Percentiles rank a stretch among this genome's conserved stretches.
These are phyloP conservation scores for Umbelopsis sp. DNA, from an alignment of 192 early-diverging fungal genomes.

Conservation along the genomic window DNA sequence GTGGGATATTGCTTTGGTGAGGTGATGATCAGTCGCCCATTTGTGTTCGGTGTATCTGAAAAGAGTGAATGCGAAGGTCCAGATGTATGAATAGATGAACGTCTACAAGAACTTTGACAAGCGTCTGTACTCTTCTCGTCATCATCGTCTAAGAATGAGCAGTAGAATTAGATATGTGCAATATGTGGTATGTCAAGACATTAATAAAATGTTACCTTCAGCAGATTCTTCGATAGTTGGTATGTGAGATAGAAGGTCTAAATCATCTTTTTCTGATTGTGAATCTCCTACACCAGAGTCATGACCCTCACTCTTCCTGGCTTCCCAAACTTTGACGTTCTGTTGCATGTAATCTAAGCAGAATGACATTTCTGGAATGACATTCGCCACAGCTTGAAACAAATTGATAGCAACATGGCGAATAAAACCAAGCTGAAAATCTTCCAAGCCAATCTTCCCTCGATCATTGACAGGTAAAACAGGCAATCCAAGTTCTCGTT, in stretches of 20 bases:
- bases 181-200: too few species aligned
- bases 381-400: constrained; percentile 46
- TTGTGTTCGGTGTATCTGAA: not conserved
- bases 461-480: constrained; percentile 52
- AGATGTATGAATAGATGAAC: constrained; percentile 1
- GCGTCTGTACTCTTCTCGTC: too few species aligned
- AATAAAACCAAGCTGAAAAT: constrained; percentile 57
- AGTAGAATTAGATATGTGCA: too few species aligned
- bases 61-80: not conserved
- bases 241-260: constrained; percentile 12
- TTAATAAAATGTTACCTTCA: not conserved
- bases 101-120: not conserved
- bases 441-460: constrained; percentile 44
- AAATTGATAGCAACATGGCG: constrained; percentile 51
- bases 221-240: constrained; percentile 1
- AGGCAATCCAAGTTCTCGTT: constrained; percentile 69
- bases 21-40: constrained; percentile 12
- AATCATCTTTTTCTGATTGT: constrained; percentile 20
- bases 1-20: constrained; percentile 13
- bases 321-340: constrained; percentile 40
- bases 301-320: constrained; percentile 11
- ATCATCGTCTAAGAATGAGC: not conserved
- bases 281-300: constrained; percentile 17
- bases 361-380: constrained; percentile 45
- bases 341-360: constrained; percentile 39